Percentiles rank a stretch among this genome's conserved stretches.
phyloP scores from a whole-genome alignment of 257 asterid genomes.

The Orobanche coerulescens region DNA sequence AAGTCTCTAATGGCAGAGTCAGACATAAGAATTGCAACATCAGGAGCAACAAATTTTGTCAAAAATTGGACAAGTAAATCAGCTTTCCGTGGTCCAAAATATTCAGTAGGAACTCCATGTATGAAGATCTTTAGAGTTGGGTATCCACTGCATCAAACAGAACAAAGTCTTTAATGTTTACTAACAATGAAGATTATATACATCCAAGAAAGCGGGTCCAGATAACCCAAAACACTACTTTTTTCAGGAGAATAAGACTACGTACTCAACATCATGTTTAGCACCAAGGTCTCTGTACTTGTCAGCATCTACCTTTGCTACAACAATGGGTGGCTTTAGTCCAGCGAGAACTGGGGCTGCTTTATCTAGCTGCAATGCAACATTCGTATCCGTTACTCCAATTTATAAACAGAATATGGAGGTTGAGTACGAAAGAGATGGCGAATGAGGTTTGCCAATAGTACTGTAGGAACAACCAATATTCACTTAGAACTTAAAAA shows the following conservation, averaged over 20 bases:
- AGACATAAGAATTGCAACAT: conserved; percentile 57
- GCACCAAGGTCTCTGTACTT: conserved; percentile 60
- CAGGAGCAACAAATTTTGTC: conserved; percentile 72
- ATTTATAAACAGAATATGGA: no score
- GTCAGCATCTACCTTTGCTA: conserved; percentile 90
- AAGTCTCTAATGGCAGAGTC: conserved; percentile 64
- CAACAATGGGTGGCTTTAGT: conserved; percentile 68
- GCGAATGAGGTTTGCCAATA: no score
- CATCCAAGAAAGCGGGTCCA: no score
- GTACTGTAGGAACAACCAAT: neutral
- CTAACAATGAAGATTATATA: no score
- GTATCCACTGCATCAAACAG: conserved; percentile 64
- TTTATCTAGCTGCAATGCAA: conserved; percentile 67
- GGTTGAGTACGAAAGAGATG: no score
- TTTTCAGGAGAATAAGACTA: neutral
- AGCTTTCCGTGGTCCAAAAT: conserved; percentile 75
- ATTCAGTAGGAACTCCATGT: conserved; percentile 84
- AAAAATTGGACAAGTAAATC: conserved; percentile 54
- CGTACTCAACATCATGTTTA: conserved; percentile 75
- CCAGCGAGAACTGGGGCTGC: conserved; percentile 76
- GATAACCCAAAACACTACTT: no score
- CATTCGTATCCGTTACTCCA: neutral
- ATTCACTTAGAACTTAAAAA: neutral
- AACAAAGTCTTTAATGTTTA: no score
- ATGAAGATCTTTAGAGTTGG: conserved; percentile 78